Base-by-base conservation (phyloP, 371 early-diverging fungal species). In the Zopfochytrium polystomum region DNA sequence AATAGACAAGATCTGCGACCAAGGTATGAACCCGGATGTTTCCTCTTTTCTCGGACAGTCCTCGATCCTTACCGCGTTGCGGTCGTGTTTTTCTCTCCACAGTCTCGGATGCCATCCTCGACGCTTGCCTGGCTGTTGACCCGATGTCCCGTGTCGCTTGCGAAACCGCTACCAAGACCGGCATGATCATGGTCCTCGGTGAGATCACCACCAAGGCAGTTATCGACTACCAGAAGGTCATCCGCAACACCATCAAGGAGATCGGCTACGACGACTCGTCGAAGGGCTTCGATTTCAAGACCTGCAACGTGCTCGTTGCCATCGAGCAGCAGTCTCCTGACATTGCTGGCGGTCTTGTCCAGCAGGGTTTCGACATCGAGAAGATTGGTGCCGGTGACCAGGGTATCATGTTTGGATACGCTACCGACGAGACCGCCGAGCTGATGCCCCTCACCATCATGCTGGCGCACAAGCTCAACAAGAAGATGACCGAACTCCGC, bases 261-360 rank as follows among this genome's bases (percentile, higher is more conserved):
- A 97, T 98, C 70, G 99, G 99, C 68, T 99, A 99, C 78, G 96
- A 96, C 78, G 87, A 90, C 80, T 92, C 93, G 27, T 81, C 79
- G 70, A 97, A 97, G 88, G 98, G 86, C 53, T 97, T 96, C 83
- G 97, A 99, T 80, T 97, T 96, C 90, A 96, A 98, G 87, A 97
- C 96, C 76, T 94, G 95, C 84, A 98, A 96, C 80, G 92, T 98
- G 59, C 84, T 98, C 63, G 95, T 97, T 60, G 95, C 95, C 75
- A 97, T 99, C 70, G 96, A 97, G 81, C 93, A 96, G 81, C 99
- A 99, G 82, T 96, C 96, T 44, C 94, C 95, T 66, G 99, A 99
- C 78, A 98, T 99, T 72, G 89, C 92, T 75, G 92, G 93, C 80
- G 95, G 95, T 78, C 83, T 98, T 33, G 71, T 89, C 65, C 92